Percentiles rank a stretch among this genome's conserved stretches.
Conservation (phyloP, 108 stramenopile genomes). For the Skeletonema costatum region DNA sequence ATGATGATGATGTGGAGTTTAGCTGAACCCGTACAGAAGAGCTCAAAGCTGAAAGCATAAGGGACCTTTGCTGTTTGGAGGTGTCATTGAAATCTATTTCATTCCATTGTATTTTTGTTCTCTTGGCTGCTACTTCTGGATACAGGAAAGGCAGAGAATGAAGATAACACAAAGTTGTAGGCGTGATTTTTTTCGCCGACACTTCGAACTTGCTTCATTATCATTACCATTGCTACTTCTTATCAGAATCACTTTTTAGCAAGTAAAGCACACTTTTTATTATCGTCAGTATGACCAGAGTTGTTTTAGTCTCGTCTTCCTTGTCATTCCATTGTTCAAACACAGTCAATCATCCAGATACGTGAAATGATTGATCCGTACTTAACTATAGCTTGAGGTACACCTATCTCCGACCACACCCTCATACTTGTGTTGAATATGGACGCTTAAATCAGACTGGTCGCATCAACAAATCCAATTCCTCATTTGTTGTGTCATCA, state of each 20-base stretch:
- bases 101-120: background rate
- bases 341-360: conserved; percentile 65
- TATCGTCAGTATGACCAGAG: background rate
- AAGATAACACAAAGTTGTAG: background rate
- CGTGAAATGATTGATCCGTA: conserved; percentile 83
- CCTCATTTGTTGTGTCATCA: conserved; percentile 52
- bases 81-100: background rate
- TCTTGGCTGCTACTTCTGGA: conserved; percentile 15
- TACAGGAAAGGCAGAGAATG: conserved; percentile 1
- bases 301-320: background rate
- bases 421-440: conserved; percentile 33
- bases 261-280: background rate
- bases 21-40: no score
- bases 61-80: conserved; percentile 18
- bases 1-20: no score
- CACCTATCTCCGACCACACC: conserved; percentile 60
- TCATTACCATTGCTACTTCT: background rate
- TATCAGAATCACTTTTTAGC: background rate
- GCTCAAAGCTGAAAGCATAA: conserved; percentile 3
- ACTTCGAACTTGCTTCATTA: background rate
- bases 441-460: conserved; percentile 80
- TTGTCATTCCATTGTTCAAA: conserved; percentile 56
- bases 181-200: background rate
- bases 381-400: conserved; percentile 71
- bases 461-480: conserved; percentile 64